phyloP scores from a whole-genome alignment of 208 protist genomes.

The Leishmania braziliensis region DNA sequence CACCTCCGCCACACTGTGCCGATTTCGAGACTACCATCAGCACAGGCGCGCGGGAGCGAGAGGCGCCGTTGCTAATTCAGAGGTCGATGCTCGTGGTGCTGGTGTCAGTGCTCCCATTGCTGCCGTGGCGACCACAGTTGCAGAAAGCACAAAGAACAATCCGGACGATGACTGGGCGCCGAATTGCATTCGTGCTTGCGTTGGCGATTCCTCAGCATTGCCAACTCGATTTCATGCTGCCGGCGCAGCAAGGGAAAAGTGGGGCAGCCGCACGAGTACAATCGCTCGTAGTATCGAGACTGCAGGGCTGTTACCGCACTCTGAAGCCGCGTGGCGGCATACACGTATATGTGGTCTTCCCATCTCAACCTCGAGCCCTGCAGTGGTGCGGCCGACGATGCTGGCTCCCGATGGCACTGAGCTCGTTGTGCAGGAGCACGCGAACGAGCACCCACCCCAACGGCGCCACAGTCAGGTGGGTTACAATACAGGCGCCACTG shows the following conservation, averaged over 20 bases:
- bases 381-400: neutral
- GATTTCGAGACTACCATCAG: constrained; percentile 18
- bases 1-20: neutral
- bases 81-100: neutral
- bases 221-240: neutral
- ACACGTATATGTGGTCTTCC: neutral
- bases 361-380: neutral
- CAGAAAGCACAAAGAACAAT: neutral
- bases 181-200: neutral
- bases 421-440: neutral
- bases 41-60: neutral
- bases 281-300: neutral
- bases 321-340: neutral
- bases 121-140: neutral
- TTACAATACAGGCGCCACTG: neutral
- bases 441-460: constrained; percentile 1
- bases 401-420: neutral
- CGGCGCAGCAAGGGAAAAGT: neutral
- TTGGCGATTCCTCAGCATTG: neutral
- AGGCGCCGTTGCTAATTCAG: neutral
- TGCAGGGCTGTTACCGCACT: neutral
- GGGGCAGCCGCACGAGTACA: neutral
- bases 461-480: neutral
- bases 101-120: neutral
- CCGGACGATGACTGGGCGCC: neutral